Evolutionary conservation across 164 flowering plant species (phyloP).

Genomic region (Liriodendron chinense): DNA sequence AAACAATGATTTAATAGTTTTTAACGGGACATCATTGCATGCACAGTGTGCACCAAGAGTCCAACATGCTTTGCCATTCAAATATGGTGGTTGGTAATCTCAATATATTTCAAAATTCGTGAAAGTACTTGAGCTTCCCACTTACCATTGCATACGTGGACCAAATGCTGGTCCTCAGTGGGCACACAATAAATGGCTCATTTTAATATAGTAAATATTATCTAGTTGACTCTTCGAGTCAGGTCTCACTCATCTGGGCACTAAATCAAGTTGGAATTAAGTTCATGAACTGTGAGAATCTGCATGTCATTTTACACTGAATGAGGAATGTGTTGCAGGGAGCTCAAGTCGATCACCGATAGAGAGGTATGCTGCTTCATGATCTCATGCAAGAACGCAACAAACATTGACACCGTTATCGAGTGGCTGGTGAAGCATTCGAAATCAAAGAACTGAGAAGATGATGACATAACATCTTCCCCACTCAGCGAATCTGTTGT

Average conservation of each 20-base stretch:
- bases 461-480: neutral
- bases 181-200: no score
- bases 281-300: neutral
- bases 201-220: no score
- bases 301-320: neutral
- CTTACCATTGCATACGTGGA: no score
- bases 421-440: conserved; percentile 62
- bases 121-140: no score
- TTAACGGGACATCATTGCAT: no score
- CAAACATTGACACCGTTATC: conserved; percentile 49
- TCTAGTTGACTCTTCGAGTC: neutral
- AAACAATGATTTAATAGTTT: no score
- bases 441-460: conserved; percentile 42
- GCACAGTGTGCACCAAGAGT: no score
- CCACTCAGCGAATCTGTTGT: neutral
- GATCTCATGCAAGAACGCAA: conserved; percentile 56
- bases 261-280: no score
- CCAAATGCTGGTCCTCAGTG: no score
- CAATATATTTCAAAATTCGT: no score
- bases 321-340: conserved; percentile 32
- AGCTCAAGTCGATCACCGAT: conserved; percentile 34
- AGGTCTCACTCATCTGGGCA: neutral
- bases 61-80: no score
- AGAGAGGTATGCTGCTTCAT: conserved; percentile 55
- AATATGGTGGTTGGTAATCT: no score